These are phyloP conservation scores for Pleurotus salmoneostramineus DNA, from an alignment of 768 basidiomycete species.

Conservation along the genomic window DNA sequence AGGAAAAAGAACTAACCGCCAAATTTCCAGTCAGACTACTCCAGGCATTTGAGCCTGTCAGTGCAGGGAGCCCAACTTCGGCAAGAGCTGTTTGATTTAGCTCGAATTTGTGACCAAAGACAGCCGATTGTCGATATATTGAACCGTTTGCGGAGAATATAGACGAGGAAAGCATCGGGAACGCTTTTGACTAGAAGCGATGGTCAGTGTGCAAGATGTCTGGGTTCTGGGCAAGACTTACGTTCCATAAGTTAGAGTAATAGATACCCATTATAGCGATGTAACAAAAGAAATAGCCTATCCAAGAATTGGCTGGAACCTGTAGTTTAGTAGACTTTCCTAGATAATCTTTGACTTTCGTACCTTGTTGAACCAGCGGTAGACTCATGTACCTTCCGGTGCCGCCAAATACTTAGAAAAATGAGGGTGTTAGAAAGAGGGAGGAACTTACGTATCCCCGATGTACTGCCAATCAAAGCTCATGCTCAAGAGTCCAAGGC, in stretches of 20 bases:
- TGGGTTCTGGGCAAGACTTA: slow-evolving; percentile 12
- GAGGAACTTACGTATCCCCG: slow-evolving; percentile 31
- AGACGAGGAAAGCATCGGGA: slow-evolving; percentile 39
- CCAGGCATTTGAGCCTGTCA: slow-evolving; percentile 36
- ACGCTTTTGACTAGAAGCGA: slow-evolving; percentile 26
- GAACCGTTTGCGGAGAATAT: slow-evolving; percentile 34
- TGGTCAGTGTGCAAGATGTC: too few relatives aligned
- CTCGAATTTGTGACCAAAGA: slow-evolving; percentile 31
- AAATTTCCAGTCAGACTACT: slow-evolving; percentile 32
- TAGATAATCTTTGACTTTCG: too few relatives aligned
- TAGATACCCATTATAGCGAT: slow-evolving; percentile 35
- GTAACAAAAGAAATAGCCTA: slow-evolving; percentile 36
- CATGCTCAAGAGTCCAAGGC: slow-evolving; percentile 54
- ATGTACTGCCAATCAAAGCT: slow-evolving; percentile 70
- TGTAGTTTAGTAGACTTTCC: too few relatives aligned
- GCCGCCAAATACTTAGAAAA: not conserved
- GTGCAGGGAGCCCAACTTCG: slow-evolving; percentile 23
- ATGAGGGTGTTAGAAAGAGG: not conserved
- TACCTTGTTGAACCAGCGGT: slow-evolving; percentile 54
- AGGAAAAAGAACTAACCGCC: slow-evolving; percentile 25
- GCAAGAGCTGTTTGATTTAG: slow-evolving; percentile 36
- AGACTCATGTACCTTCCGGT: slow-evolving; percentile 42
- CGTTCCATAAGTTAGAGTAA: slow-evolving; percentile 40
- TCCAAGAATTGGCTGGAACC: slow-evolving; percentile 32
- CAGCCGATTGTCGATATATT: slow-evolving; percentile 29